phyloP scores from a whole-genome alignment of 768 basidiomycete genomes.

The Leccinum rimulosum region DNA sequence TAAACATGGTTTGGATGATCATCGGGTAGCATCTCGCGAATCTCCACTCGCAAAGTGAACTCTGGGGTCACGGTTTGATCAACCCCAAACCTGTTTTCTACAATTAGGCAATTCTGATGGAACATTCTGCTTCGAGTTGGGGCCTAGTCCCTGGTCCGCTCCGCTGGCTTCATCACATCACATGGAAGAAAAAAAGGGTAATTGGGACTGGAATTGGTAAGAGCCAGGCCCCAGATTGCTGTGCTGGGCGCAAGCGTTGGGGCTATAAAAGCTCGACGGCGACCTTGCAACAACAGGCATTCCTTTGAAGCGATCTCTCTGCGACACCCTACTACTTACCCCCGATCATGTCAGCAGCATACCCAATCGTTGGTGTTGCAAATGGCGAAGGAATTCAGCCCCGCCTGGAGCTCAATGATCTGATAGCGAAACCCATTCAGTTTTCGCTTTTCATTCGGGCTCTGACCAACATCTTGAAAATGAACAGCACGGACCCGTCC shows the following conservation, averaged over 20 bases:
- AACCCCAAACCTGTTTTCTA: background rate
- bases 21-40: background rate
- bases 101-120: background rate
- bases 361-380: constrained; percentile 7
- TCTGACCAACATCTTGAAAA: constrained; percentile 4
- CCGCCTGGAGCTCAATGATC: constrained; percentile 19
- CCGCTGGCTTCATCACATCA: background rate
- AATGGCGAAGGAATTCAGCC: constrained; percentile 7
- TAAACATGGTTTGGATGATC: background rate
- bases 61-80: background rate
- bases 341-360: constrained; percentile 12
- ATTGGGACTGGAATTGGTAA: background rate
- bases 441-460: constrained; percentile 22
- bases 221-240: background rate
- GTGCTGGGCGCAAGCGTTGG: background rate
- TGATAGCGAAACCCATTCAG: constrained; percentile 12
- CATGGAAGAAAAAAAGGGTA: background rate
- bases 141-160: background rate
- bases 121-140: background rate
- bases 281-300: background rate
- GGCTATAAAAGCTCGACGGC: background rate
- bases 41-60: background rate
- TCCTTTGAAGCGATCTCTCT: background rate
- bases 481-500: constrained; percentile 1
- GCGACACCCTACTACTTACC: background rate